Evolutionary conservation across 371 early-diverging fungal species (phyloP).

Genomic region (Catenaria anguillulae): DNA sequence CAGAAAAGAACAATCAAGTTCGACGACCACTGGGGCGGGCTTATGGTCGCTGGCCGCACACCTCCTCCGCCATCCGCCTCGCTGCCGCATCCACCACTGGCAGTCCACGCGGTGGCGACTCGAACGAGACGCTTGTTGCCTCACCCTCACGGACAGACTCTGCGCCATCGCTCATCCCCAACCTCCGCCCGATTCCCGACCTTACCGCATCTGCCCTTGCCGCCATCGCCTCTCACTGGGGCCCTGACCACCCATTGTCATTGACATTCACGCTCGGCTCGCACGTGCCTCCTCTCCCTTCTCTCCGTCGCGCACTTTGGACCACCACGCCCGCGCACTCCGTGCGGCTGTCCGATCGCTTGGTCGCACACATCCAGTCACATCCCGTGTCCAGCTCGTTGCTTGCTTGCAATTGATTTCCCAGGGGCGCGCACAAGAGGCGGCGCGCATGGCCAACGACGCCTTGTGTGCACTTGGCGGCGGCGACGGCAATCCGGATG

Average conservation of each 20-base stretch:
- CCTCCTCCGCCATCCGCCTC: too few species aligned
- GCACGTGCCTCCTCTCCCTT: not conserved
- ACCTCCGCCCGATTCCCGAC: too few species aligned
- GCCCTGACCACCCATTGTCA: constrained; percentile 20
- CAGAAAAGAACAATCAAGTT: too few species aligned
- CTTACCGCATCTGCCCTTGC: too few species aligned
- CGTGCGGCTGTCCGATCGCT: not conserved
- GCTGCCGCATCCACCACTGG: too few species aligned
- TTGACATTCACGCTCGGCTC: constrained; percentile 25
- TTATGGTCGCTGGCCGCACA: too few species aligned
- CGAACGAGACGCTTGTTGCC: constrained; percentile 1
- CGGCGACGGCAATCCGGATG: not conserved
- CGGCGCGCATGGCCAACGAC: not conserved
- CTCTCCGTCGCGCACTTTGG: not conserved
- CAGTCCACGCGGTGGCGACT: not conserved
- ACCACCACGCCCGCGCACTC: not conserved
- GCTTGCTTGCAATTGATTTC: not conserved
- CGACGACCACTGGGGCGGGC: too few species aligned
- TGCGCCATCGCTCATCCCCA: too few species aligned
- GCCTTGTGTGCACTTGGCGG: not conserved
- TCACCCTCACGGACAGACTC: too few species aligned
- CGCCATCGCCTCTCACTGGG: constrained; percentile 22
- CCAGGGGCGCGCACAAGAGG: not conserved
- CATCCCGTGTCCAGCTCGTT: not conserved
- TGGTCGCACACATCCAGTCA: constrained; percentile 1